Conservation (phyloP, 129 eudicot species). For the Heracleum sosnowskyi region DNA sequence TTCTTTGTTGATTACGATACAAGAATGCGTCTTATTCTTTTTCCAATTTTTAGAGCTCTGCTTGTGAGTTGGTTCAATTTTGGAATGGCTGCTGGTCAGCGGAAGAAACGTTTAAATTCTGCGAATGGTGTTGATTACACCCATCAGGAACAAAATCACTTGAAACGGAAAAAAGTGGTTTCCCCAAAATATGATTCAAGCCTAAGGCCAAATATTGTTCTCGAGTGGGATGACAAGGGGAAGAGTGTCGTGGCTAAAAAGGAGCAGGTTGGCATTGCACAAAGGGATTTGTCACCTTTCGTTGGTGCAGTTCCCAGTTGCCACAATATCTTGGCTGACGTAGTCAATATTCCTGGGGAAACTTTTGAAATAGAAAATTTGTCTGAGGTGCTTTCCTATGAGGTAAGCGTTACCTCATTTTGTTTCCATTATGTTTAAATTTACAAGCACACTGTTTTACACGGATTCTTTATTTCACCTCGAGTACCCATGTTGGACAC, state of each 20-base stretch:
- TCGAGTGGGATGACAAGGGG: slow-evolving; percentile 78
- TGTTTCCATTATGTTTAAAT: background rate
- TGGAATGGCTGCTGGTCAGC: slow-evolving; percentile 84
- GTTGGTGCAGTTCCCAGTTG: slow-evolving; percentile 31
- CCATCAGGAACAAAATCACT: slow-evolving; percentile 33
- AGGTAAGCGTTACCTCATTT: slow-evolving; percentile 41
- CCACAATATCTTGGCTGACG: slow-evolving; percentile 56
- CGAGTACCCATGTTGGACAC: background rate
- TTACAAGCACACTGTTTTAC: background rate
- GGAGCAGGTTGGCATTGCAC: slow-evolving; percentile 75
- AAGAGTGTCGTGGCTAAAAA: slow-evolving; percentile 65
- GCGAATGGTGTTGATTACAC: slow-evolving; percentile 32
- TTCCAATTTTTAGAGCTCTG: slow-evolving; percentile 10
- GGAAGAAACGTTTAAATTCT: slow-evolving; percentile 39
- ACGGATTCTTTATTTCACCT: background rate
- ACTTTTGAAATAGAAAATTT: slow-evolving; percentile 54
- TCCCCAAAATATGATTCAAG: slow-evolving; percentile 34
- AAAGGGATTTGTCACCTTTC: slow-evolving; percentile 50
- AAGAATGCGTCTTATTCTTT: slow-evolving; percentile 15
- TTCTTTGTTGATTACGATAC: slow-evolving; percentile 12
- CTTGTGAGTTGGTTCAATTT: background rate
- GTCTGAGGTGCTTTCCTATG: slow-evolving; percentile 52
- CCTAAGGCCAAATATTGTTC: slow-evolving; percentile 46
- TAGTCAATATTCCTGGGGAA: slow-evolving; percentile 58
- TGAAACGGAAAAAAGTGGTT: slow-evolving; percentile 46